Percentiles rank a stretch among this genome's conserved stretches.
phyloP scores from a whole-genome alignment of 2,329 filamentous ascomycete species.

The Alternaria sp. region DNA sequence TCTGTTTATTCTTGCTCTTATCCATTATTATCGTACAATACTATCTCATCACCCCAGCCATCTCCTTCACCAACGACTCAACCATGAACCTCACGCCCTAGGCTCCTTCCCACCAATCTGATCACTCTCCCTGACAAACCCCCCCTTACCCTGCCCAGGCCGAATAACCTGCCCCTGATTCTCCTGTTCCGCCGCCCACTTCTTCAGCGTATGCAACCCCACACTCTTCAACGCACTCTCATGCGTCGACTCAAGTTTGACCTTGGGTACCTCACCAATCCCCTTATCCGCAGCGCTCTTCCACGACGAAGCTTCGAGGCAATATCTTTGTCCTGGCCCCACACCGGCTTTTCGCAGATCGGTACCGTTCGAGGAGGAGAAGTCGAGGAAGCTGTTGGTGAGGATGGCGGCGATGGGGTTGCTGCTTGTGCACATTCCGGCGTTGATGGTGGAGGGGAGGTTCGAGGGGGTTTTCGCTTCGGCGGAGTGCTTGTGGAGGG shows the following conservation, averaged over 20 bases:
- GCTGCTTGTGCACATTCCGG: constrained; percentile 25
- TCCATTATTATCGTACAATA: not conserved
- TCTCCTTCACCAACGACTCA: not conserved
- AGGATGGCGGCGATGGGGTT: constrained; percentile 60
- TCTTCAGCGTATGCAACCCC: constrained; percentile 55
- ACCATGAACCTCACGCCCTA: constrained; percentile 12
- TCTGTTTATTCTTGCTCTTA: not conserved
- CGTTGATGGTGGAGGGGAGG: constrained; percentile 11
- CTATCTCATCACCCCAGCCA: not conserved
- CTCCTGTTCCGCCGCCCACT: constrained; percentile 53
- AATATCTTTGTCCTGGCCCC: constrained; percentile 64
- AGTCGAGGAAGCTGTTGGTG: constrained; percentile 66
- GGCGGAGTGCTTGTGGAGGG: constrained; percentile 32
- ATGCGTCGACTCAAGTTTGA: constrained; percentile 60
- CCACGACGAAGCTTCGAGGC: constrained; percentile 63
- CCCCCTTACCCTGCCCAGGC: constrained; percentile 10
- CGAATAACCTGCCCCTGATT: constrained; percentile 10
- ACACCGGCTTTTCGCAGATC: constrained; percentile 62
- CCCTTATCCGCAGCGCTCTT: constrained; percentile 50
- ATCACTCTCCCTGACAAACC: constrained; percentile 21
- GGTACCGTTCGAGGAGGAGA: constrained; percentile 62
- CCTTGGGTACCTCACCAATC: constrained; percentile 41
- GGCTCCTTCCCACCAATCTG: constrained; percentile 37
- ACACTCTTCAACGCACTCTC: constrained; percentile 57
- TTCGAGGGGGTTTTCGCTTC: not conserved